Evolutionary conservation across 2,329 filamentous ascomycete species (phyloP).

Genomic region (Calycina herbarum): DNA sequence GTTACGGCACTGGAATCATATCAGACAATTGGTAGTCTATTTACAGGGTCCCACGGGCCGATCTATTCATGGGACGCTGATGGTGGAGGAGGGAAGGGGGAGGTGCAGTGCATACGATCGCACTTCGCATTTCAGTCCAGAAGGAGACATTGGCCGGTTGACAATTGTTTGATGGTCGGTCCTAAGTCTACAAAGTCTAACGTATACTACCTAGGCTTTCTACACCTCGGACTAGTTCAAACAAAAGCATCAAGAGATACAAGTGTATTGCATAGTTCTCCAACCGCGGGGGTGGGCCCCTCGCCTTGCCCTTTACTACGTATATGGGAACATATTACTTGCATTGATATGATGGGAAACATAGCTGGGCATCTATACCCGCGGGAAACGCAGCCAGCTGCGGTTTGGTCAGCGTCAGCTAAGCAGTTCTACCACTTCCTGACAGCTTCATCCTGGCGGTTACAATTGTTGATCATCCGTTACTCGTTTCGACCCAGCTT

Average conservation of each 20-base stretch:
- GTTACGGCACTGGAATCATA: neutral
- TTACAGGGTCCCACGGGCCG: neutral
- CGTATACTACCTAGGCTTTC: neutral
- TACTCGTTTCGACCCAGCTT: neutral
- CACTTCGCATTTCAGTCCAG: neutral
- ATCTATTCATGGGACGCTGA: neutral
- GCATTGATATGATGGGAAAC: too few relatives aligned
- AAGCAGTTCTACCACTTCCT: too few relatives aligned
- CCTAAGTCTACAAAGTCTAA: neutral
- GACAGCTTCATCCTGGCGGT: neutral
- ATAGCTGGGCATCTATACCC: too few relatives aligned
- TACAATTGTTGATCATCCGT: neutral
- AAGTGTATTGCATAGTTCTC: neutral
- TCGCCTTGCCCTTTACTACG: neutral
- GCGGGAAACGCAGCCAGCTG: too few relatives aligned
- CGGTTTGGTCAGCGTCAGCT: too few relatives aligned
- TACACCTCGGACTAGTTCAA: neutral
- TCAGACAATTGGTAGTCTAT: neutral
- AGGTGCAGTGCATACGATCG: neutral
- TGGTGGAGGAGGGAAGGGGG: neutral
- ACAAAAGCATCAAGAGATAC: neutral
- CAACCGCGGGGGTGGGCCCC: neutral
- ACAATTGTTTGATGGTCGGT: neutral
- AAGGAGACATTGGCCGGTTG: neutral
- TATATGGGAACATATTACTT: too few relatives aligned